Base-by-base conservation (phyloP, 257 asterid species). In the Plectranthus barbatus region DNA sequence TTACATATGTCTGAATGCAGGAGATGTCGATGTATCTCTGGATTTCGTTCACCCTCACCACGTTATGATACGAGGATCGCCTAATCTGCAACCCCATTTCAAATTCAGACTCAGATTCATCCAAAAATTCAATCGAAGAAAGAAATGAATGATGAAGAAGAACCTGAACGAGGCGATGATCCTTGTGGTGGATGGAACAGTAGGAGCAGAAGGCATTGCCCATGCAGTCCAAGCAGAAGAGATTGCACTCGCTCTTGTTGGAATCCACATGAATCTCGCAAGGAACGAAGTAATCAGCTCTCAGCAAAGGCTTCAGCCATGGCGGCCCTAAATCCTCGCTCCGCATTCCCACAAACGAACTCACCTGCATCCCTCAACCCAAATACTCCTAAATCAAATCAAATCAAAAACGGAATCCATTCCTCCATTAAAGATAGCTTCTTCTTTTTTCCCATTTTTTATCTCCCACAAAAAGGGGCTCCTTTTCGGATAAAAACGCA, bases 141-240 rank as follows among this genome's bases (percentile, higher is more conserved):
- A 31, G 4, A 9, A 9, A 2, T 2, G 13, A 10, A 10, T 9
- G 13, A 0, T 0, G 4, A 4, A 0, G 14, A 13, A 1, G 4
- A 14, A 86, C 95, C 86, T 82, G 93, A 66, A 87, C 48, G 45
- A 82, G 59, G 0, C 79, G 87, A 58, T 87, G 95, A 60, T 72
- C 76, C 46, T 70, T 77, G 79, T 87, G 95, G 47, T 73, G 73
- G 59, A 47, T 15, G 31, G 71, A 67, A 17, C 95, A 87, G 67
- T 58, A 80, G 20, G 90, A 80, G 63, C 95, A 87, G 6, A 87
- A 71, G 67, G 90, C 79, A 75, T 60, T 52, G 12, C 81, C 84
- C 76, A 75, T 77, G 77, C 95, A 87, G n/a, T 87, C 93, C 79
- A 87, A 77, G 56, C 95, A 87, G 70, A 84, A 83, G 79, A 82